Evolutionary conservation across 371 early-diverging fungal genomes (phyloP), one percentile per base, ranked within the genome.

Genomic region (Mortierella sp.): DNA sequence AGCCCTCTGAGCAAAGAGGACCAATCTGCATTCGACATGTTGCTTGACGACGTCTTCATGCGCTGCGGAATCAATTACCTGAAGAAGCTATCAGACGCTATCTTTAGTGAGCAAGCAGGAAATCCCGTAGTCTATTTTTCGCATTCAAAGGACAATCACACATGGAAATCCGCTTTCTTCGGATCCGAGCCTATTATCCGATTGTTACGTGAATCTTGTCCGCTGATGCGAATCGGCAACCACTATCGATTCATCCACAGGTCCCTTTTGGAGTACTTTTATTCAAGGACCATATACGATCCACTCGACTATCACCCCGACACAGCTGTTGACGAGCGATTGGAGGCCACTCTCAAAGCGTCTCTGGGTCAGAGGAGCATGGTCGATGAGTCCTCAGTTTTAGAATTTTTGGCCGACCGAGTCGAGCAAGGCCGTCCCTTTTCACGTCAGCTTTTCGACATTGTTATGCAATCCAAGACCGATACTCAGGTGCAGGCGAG

Each of bases 161-260:
- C 58, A n/a, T 71, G 64, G 72, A 65, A 64, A 22, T 29, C 11
- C 0, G 16, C 4, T 26, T 72, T 72, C 40, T 66, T 66, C 34
- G 14, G 26, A n/a, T 13, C n/a, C 2, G 34, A 70, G 4, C 26
- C 14, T 1, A 29, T 0, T 37, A 31, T 2, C 19, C 19, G 31
- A 2, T 14, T 73, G 11, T 55, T 73, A 6, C 53, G 19, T 0
- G 65, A 66, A 34, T 24, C 65, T 14, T 31, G 66, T 13, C 73
- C 73, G 16, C 26, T 73, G 24, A 13, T 4, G 0, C 66, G 73
- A 53, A 13, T 26, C 3, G 53, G 53, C 29, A 11, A 53, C 7
- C 26, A 26, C 26, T 26, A 26, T 13, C 73, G 66, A 0, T 66
- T 73, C 24, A 48, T 66, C 40, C 73, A 73, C 37, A 40, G 44